phyloP scores from a whole-genome alignment of 305 asterid species.

The Rubia balearica region DNA sequence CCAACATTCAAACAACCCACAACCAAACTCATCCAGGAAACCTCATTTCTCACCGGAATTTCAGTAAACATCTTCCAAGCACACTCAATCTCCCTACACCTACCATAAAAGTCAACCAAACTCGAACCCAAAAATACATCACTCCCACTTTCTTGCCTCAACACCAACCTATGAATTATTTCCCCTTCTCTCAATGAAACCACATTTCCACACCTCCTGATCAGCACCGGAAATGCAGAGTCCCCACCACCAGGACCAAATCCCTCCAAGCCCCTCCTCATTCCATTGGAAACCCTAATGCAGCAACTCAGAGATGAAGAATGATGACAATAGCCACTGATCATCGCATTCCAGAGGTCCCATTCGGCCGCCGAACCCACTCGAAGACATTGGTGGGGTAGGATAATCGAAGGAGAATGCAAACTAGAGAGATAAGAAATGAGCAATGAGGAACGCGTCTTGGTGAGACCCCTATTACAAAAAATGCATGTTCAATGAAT shows the following conservation, averaged over 20 bases:
- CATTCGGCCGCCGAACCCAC: slow-evolving; percentile 41
- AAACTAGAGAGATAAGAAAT: slow-evolving; percentile 38
- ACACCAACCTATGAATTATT: slow-evolving; percentile 41
- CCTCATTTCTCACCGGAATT: slow-evolving; percentile 51
- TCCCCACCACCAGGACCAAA: slow-evolving; percentile 37
- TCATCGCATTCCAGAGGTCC: slow-evolving; percentile 55
- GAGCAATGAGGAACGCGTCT: slow-evolving; percentile 44
- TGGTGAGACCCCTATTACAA: slow-evolving; percentile 47
- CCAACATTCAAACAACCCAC: slow-evolving; percentile 42
- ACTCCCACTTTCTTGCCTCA: slow-evolving; percentile 43
- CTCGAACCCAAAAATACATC: slow-evolving; percentile 64
- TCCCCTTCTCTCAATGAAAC: slow-evolving; percentile 52
- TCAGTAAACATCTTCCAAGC: slow-evolving; percentile 59
- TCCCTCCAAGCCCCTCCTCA: slow-evolving; percentile 29
- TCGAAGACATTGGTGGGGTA: slow-evolving; percentile 49
- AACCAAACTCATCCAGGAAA: slow-evolving; percentile 70
- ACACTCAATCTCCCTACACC: slow-evolving; percentile 46
- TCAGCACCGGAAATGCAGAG: slow-evolving; percentile 46
- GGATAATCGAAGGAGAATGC: slow-evolving; percentile 27
- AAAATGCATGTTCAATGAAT: no score
- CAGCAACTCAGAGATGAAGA: slow-evolving; percentile 26
- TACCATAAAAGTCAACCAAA: slow-evolving; percentile 68
- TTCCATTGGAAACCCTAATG: slow-evolving; percentile 33
- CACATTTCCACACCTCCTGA: slow-evolving; percentile 41
- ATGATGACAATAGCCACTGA: slow-evolving; percentile 38